Conservation (phyloP, 2,329 filamentous ascomycete species). For the Ophiostoma piceae region DNA sequence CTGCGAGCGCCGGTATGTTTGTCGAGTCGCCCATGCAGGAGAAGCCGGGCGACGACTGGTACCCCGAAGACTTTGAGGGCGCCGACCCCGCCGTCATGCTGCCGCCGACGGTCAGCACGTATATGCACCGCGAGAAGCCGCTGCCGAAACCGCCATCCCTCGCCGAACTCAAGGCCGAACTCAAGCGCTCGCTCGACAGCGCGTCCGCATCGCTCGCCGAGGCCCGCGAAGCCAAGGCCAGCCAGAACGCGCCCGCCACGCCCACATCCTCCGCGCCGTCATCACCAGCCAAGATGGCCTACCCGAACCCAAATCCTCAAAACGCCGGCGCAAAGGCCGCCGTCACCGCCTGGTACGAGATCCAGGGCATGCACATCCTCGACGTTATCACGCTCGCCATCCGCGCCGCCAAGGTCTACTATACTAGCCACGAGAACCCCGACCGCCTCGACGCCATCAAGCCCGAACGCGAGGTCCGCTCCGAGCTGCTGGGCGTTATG, state of each 20-base stretch:
- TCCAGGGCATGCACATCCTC: conserved; percentile 86
- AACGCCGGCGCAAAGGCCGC: conserved; percentile 25
- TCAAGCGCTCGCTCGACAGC: conserved; percentile 64
- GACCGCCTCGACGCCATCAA: conserved; percentile 81
- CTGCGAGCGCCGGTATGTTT: conserved; percentile 37
- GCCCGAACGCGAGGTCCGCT: conserved; percentile 76
- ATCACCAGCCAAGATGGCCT: conserved; percentile 15
- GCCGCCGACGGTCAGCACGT: conserved; percentile 95
- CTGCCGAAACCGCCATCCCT: conserved; percentile 81
- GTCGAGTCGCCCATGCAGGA: conserved; percentile 47
- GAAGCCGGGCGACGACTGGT: conserved; percentile 40
- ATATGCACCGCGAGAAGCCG: conserved; percentile 76
- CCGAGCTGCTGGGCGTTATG: conserved; percentile 78
- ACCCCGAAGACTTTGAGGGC: conserved; percentile 50
- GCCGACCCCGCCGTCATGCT: conserved; percentile 72
- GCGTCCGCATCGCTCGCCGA: conserved; percentile 64
- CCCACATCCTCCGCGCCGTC: conserved; percentile 16
- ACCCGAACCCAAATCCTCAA: conserved; percentile 2
- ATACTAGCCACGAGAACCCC: conserved; percentile 84
- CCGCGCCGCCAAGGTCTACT: conserved; percentile 90
- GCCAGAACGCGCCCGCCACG: conserved; percentile 18
- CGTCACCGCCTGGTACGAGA: conserved; percentile 65
- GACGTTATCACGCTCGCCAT: conserved; percentile 95
- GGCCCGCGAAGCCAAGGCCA: conserved; percentile 40
- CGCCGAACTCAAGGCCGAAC: conserved; percentile 62